Percentiles rank a stretch among this genome's conserved stretches.
phyloP scores from a whole-genome alignment of 345 rosid genomes.

The Populus deltoides region DNA sequence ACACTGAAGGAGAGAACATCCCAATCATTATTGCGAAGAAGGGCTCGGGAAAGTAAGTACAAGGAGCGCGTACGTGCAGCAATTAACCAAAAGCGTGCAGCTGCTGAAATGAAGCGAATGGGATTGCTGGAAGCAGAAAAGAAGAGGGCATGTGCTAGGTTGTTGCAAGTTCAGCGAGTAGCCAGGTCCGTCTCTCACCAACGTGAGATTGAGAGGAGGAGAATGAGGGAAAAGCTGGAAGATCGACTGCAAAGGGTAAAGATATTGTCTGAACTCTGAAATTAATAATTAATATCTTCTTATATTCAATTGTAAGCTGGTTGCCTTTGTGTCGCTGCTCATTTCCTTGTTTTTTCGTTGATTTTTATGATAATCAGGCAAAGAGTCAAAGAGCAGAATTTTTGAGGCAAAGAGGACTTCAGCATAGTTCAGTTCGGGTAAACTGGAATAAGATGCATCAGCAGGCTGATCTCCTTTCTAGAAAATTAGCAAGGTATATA shows the following conservation, averaged over 20 bases:
- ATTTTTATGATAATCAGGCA: conserved; percentile 39
- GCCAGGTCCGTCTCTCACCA: conserved; percentile 61
- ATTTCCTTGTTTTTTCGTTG: too few species aligned
- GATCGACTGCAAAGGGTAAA: conserved; percentile 67
- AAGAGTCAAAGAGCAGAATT: conserved; percentile 75
- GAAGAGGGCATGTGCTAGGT: conserved; percentile 67
- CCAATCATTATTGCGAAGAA: neutral
- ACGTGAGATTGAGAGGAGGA: conserved; percentile 77
- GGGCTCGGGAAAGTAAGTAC: neutral
- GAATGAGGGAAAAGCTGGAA: conserved; percentile 66
- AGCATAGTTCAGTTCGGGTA: conserved; percentile 28
- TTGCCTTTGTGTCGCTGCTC: too few species aligned
- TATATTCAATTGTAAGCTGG: neutral
- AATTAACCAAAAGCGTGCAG: conserved; percentile 63
- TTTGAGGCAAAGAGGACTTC: conserved; percentile 65
- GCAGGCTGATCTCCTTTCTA: conserved; percentile 64
- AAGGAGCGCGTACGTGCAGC: neutral
- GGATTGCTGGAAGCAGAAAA: conserved; percentile 78
- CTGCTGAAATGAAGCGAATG: conserved; percentile 83
- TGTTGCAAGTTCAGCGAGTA: conserved; percentile 58
- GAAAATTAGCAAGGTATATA: conserved; percentile 61
- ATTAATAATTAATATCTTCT: neutral
- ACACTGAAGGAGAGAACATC: neutral
- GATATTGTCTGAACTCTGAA: too few species aligned
- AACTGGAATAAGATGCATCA: conserved; percentile 49